Evolutionary conservation across 2,329 filamentous ascomycete species (phyloP).

Genomic region (Arthrinium puccinioides): DNA sequence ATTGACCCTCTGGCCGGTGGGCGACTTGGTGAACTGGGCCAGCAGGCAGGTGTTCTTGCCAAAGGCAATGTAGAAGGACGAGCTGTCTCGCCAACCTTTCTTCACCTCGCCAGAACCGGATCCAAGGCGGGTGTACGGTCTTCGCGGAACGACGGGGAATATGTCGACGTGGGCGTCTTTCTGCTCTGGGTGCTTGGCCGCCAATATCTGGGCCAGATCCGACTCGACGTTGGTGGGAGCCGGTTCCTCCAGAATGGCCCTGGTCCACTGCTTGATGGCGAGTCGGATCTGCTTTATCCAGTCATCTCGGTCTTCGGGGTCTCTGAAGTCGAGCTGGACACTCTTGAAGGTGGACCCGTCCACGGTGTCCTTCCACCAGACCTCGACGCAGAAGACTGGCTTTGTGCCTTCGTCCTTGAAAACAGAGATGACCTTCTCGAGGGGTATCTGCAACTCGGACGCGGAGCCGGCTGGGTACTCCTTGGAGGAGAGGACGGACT

Average conservation of each 20-base stretch:
- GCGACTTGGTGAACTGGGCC: conserved; percentile 40
- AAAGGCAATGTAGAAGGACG: conserved; percentile 47
- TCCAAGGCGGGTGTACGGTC: conserved; percentile 31
- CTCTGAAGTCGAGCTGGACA: conserved; percentile 40
- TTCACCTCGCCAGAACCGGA: conserved; percentile 33
- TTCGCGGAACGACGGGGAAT: conserved; percentile 45
- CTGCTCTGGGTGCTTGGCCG: conserved; percentile 32
- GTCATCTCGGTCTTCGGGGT: conserved; percentile 41
- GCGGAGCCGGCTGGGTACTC: conserved; percentile 9
- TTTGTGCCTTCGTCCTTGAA: conserved; percentile 44
- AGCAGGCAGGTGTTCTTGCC: conserved; percentile 46
- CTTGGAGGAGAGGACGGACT: conserved; percentile 17
- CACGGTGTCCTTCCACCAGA: conserved; percentile 46
- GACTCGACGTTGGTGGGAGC: conserved; percentile 39
- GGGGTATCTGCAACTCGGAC: conserved; percentile 35
- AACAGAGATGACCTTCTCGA: conserved; percentile 43
- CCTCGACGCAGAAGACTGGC: conserved; percentile 44
- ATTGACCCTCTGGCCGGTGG: conserved; percentile 37
- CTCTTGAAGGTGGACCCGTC: conserved; percentile 38
- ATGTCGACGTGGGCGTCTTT: conserved; percentile 31
- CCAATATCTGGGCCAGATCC: conserved; percentile 39
- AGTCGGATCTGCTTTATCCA: conserved; percentile 40
- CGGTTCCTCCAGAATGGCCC: conserved; percentile 24
- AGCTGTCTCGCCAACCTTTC: conserved; percentile 38
- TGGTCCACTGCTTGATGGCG: conserved; percentile 23